A percentile compares a stretch with the other conserved stretches of the same genome.
phyloP scores from a whole-genome alignment of 2,329 filamentous ascomycete genomes.

The Gnomoniopsis smithogilvyi region DNA sequence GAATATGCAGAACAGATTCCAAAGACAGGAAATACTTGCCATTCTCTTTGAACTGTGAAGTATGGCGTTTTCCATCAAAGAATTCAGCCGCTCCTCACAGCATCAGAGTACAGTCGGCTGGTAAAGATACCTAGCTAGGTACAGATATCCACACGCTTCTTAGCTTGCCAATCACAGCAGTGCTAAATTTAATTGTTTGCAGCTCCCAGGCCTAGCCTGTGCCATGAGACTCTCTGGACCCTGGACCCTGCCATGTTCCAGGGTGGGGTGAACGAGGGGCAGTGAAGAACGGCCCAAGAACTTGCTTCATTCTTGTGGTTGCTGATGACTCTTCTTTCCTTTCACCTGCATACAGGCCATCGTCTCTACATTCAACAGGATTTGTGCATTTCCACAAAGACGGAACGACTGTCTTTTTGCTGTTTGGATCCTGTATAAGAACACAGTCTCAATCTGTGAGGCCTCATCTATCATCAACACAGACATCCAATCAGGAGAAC shows the following conservation, averaged over 20 bases:
- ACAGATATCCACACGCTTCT: background rate
- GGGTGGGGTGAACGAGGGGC: background rate
- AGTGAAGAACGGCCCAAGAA: background rate
- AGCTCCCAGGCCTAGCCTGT: background rate
- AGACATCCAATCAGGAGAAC: background rate
- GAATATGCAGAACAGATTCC: no score
- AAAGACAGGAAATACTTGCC: no score
- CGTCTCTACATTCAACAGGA: no score
- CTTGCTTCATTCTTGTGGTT: background rate
- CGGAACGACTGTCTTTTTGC: no score
- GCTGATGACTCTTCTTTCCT: background rate
- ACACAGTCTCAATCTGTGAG: no score
- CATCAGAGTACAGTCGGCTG: no score
- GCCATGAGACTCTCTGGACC: no score
- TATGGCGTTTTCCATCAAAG: no score
- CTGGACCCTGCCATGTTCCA: background rate
- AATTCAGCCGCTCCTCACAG: no score
- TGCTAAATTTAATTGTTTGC: background rate
- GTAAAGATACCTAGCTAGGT: background rate
- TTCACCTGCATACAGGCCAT: constrained; percentile 4
- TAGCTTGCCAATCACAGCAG: background rate
- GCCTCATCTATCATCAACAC: background rate
- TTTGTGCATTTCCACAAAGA: no score
- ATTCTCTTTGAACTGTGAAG: no score
- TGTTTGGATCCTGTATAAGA: no score